Conservation (phyloP, 2,329 filamentous ascomycete genomes). For the Alternaria viburni region DNA sequence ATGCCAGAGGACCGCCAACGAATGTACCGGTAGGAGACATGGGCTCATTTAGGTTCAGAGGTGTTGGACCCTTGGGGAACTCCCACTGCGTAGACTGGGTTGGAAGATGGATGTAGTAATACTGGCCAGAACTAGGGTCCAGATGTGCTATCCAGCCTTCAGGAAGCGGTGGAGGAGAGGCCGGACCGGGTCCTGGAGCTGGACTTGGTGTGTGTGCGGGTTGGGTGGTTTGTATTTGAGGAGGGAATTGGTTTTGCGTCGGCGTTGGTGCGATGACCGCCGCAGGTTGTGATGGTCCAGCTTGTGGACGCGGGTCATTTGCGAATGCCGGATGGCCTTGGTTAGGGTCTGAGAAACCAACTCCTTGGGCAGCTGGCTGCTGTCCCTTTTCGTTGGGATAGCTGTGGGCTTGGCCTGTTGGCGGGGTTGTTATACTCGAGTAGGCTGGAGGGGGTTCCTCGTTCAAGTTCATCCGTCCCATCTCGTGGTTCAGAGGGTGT, state of each 20-base stretch:
- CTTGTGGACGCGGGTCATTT: conserved; percentile 72
- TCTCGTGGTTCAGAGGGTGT: conserved; percentile 80
- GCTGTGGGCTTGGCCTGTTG: conserved; percentile 53
- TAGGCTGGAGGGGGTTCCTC: conserved; percentile 95
- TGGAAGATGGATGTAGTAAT: conserved; percentile 97
- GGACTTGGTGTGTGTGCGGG: conserved; percentile 50
- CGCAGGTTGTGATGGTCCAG: conserved; percentile 49
- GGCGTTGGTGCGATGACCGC: conserved; percentile 41
- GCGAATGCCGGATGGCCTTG: conserved; percentile 87
- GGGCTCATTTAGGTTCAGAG: conserved; percentile 82
- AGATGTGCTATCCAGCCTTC: conserved; percentile 99
- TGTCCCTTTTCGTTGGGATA: conserved; percentile 82
- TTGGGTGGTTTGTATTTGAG: conserved; percentile 30
- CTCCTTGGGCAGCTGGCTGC: conserved; percentile 35
- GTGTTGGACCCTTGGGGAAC: conserved; percentile 94
- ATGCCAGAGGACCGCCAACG: conserved; percentile 47
- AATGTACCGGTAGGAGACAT: conserved; percentile 75
- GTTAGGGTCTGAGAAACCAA: conserved; percentile 47
- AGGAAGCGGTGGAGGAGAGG: conserved; percentile 88
- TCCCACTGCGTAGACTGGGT: conserved; percentile 98
- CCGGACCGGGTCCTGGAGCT: conserved; percentile 65
- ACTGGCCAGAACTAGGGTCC: conserved; percentile 94
- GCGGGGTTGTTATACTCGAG: conserved; percentile 67
- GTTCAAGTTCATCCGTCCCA: conserved; percentile 78
- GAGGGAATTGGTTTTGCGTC: conserved; percentile 32